Evolutionary conservation across 495 filamentous ascomycete species (phyloP).

Genomic region (Pseudoneurospora amorphoporcata): DNA sequence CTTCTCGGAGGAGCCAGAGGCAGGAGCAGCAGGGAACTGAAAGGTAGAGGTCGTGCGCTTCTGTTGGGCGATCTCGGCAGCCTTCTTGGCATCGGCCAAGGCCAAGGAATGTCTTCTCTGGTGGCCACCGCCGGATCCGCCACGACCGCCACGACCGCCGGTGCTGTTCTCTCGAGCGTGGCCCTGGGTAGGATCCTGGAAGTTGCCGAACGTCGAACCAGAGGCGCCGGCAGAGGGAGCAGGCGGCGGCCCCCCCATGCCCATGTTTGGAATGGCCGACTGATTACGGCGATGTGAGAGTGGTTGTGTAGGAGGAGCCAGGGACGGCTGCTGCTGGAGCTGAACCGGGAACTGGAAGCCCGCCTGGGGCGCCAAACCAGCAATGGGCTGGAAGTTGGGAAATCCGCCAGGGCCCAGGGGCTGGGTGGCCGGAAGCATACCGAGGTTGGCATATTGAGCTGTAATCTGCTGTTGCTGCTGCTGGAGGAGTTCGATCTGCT

Average conservation of each 20-base stretch:
- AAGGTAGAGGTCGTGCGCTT: conserved; percentile 89
- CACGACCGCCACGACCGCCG: conserved; percentile 64
- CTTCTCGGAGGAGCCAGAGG: conserved; percentile 42
- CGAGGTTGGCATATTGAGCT: conserved; percentile 94
- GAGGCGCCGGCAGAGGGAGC: conserved; percentile 94
- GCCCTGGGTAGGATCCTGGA: conserved; percentile 45
- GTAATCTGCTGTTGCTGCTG: conserved; percentile 98
- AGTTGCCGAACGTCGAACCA: conserved; percentile 70
- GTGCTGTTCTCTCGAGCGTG: conserved; percentile 58
- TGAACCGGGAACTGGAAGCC: conserved; percentile 87
- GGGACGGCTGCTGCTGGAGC: conserved; percentile 58
- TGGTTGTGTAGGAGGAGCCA: conserved; percentile 69
- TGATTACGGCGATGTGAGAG: conserved; percentile 94
- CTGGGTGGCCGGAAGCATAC: conserved; percentile 78
- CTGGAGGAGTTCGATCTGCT: conserved; percentile 96
- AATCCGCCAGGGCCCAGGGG: conserved; percentile 58
- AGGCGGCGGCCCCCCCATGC: conserved; percentile 76
- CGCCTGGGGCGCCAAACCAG: conserved; percentile 72
- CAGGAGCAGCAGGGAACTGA: conserved; percentile 82
- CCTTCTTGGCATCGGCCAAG: conserved; percentile 92
- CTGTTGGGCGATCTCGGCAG: conserved; percentile 91
- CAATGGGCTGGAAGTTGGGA: conserved; percentile 57
- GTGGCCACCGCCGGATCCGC: conserved; percentile 65
- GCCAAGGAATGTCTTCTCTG: conserved; percentile 92
- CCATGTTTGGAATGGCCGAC: conserved; percentile 89